Evolutionary conservation across 2,329 filamentous ascomycete genomes (phyloP).

Genomic region (Botrytis elliptica): DNA sequence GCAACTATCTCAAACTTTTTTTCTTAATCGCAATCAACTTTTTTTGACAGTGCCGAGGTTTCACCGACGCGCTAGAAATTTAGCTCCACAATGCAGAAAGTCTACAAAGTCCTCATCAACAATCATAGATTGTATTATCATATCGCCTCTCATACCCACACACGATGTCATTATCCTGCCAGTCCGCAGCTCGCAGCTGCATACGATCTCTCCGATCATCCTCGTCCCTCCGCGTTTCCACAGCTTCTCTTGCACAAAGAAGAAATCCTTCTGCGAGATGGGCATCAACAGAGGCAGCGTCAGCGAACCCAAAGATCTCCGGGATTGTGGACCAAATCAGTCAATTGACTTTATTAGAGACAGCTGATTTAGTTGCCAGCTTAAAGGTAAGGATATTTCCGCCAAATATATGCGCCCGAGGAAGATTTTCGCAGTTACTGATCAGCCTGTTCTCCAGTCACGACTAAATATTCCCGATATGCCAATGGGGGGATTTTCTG

Average conservation of each 20-base stretch:
- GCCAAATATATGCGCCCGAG: not conserved
- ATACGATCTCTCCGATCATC: slow-evolving; percentile 58
- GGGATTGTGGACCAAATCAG: slow-evolving; percentile 98
- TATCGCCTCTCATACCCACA: slow-evolving; percentile 31
- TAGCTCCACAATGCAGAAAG: slow-evolving; percentile 22
- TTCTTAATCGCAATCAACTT: slow-evolving; percentile 19
- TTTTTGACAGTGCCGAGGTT: slow-evolving; percentile 16
- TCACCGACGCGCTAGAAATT: slow-evolving; percentile 24
- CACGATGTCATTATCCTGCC: slow-evolving; percentile 62
- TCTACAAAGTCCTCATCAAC: slow-evolving; percentile 30
- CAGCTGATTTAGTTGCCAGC: slow-evolving; percentile 88
- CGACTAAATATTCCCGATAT: slow-evolving; percentile 97
- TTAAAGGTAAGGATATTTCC: slow-evolving; percentile 71
- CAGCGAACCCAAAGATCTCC: slow-evolving; percentile 84
- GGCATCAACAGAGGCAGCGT: slow-evolving; percentile 76
- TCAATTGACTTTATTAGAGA: slow-evolving; percentile 95
- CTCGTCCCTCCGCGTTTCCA: slow-evolving; percentile 47
- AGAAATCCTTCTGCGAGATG: slow-evolving; percentile 62
- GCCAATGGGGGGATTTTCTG: slow-evolving; percentile 87
- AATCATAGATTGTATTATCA: slow-evolving; percentile 15
- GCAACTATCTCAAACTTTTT: slow-evolving; percentile 23
- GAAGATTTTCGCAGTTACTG: slow-evolving; percentile 22
- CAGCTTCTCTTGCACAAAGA: slow-evolving; percentile 46
- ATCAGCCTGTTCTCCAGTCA: slow-evolving; percentile 55
- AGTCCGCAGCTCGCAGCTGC: slow-evolving; percentile 64